Percentiles rank a stretch among this genome's conserved stretches.
phyloP scores from a whole-genome alignment of 2,329 filamentous ascomycete genomes.

The Calonectria multiphialidica region DNA sequence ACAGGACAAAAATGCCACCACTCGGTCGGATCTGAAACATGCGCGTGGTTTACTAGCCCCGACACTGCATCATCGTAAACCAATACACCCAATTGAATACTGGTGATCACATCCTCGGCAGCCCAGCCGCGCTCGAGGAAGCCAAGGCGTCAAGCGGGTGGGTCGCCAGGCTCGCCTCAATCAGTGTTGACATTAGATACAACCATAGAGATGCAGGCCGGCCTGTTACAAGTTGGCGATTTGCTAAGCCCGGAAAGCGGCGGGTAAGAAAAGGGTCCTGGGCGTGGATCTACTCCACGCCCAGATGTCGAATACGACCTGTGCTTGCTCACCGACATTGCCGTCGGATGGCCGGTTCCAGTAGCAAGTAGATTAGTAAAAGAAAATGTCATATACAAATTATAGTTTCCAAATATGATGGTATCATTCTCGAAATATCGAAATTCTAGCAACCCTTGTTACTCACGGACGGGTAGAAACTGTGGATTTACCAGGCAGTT shows the following conservation, averaged over 20 bases:
- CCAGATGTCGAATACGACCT: neutral
- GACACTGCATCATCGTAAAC: neutral
- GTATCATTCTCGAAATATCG: slow-evolving; percentile 9
- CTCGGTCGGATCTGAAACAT: slow-evolving; percentile 23
- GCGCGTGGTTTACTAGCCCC: neutral
- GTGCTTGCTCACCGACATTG: neutral
- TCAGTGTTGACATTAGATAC: neutral
- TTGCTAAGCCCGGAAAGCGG: neutral
- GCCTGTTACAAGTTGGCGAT: neutral
- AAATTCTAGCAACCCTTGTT: neutral
- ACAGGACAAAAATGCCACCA: neutral
- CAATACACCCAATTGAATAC: slow-evolving; percentile 1
- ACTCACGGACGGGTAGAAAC: neutral
- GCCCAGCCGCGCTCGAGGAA: neutral
- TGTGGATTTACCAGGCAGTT: neutral
- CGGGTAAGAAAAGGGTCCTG: neutral
- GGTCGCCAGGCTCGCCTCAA: neutral
- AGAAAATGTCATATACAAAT: neutral
- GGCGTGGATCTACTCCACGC: neutral
- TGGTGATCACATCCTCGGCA: neutral
- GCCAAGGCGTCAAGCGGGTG: neutral
- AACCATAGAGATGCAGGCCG: neutral
- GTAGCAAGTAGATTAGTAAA: slow-evolving; percentile 10
- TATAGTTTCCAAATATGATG: neutral
- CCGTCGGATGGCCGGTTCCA: neutral